phyloP scores from a whole-genome alignment of 805 yeast species.

The Spathaspora hagerdaliae region DNA sequence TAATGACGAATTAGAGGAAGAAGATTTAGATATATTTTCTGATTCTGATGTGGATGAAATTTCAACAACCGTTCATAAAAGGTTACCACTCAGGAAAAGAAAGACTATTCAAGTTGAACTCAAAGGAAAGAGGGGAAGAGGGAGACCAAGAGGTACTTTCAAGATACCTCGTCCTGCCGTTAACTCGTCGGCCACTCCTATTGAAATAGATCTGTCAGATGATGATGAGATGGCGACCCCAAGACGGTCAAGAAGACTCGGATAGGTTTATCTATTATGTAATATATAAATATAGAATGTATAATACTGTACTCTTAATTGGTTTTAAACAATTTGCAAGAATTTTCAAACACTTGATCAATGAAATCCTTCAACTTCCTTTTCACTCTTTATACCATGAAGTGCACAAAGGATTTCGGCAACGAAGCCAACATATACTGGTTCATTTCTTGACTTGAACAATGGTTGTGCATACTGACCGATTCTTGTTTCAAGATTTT shows the following conservation, averaged over 20 bases:
- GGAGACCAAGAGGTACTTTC: constrained; percentile 10
- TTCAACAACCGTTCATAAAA: neutral
- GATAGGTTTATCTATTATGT: constrained; percentile 1
- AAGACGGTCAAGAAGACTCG: constrained; percentile 3
- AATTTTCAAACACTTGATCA: constrained; percentile 32
- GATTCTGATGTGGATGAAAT: constrained; percentile 2
- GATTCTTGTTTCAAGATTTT: constrained; percentile 7
- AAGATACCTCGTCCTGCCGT: constrained; percentile 1
- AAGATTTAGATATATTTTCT: constrained; percentile 1
- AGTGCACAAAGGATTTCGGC: constrained; percentile 47
- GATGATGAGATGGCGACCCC: neutral
- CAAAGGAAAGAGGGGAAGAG: constrained; percentile 5
- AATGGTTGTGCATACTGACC: constrained; percentile 40
- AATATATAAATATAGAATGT: constrained; percentile 5
- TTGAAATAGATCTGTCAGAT: too few species aligned
- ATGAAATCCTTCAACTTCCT: constrained; percentile 27
- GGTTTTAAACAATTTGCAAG: constrained; percentile 27
- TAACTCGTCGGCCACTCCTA: neutral
- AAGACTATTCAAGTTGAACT: constrained; percentile 5
- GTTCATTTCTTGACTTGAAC: constrained; percentile 88
- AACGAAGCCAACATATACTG: constrained; percentile 77
- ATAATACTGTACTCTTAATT: constrained; percentile 3
- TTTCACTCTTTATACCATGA: constrained; percentile 23
- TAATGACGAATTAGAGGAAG: constrained; percentile 2
- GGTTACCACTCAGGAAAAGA: neutral